Percentiles rank a stretch among this genome's conserved stretches.
These are phyloP conservation scores for Gentiana macrophylla DNA, from an alignment of 257 asterid species.

Conservation along the genomic window DNA sequence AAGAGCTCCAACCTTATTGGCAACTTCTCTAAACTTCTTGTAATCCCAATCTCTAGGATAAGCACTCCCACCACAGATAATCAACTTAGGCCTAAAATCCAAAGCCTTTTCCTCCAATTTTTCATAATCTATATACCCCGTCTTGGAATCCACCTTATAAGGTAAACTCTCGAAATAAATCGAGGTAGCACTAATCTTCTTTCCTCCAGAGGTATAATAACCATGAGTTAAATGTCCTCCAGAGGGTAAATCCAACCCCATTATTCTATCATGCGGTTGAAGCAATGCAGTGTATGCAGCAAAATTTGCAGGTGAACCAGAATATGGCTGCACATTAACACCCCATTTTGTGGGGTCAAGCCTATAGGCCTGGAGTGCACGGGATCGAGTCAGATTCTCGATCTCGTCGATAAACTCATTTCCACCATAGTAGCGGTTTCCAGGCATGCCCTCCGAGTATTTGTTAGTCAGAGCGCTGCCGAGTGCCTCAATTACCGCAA, in stretches of 20 bases:
- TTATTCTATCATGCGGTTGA: conserved; percentile 30
- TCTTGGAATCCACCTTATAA: conserved; percentile 19
- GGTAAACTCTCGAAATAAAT: conserved; percentile 35
- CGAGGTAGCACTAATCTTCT: conserved; percentile 28
- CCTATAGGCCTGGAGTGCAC: conserved; percentile 29
- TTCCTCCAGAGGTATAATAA: conserved; percentile 29
- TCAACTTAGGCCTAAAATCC: conserved; percentile 33
- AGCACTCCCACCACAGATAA: conserved; percentile 35
- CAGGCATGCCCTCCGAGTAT: conserved; percentile 38
- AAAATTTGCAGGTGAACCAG: conserved; percentile 29
- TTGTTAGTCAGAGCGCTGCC: conserved; percentile 29
- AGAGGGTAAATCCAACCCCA: conserved; percentile 34
- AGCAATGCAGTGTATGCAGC: conserved; percentile 33
- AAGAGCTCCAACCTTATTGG: conserved; percentile 31
- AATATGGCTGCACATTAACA: conserved; percentile 35
- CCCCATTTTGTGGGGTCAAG: conserved; percentile 38
- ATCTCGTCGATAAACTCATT: conserved; percentile 32
- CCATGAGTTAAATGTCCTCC: conserved; percentile 38
- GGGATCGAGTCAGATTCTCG: conserved; percentile 26
- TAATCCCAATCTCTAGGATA: conserved; percentile 37
- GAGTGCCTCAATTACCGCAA: conserved; percentile 35
- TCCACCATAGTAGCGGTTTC: conserved; percentile 38
- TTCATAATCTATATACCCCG: conserved; percentile 29
- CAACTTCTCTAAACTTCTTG: conserved; percentile 24
- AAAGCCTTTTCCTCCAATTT: conserved; percentile 30